Base-by-base conservation (phyloP, 345 rosid genomes). In the Citrus glauca region DNA sequence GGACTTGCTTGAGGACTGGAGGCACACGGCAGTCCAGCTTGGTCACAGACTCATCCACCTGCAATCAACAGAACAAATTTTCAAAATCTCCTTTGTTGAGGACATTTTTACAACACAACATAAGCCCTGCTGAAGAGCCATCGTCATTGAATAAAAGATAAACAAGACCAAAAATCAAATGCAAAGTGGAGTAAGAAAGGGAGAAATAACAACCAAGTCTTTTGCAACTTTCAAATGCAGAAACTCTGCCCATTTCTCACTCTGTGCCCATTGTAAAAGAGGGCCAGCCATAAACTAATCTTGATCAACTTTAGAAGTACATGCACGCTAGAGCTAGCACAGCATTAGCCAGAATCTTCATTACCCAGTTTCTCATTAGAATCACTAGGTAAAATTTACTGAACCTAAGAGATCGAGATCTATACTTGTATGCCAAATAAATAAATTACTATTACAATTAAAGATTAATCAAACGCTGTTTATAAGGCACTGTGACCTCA, bases 11-110 rank as follows among this genome's bases (percentile, higher is more conserved):
- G 68, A 97, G 79, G 10, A 83, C 86, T 20, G 93, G 91, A 22
- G 95, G 97, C 30, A 92, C 97, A 67, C 78, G 89, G 17, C 81
- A 77, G 82, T 93, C 98, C 73, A 97, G 81, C 69, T 75, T 79
- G 56, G 80, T 82, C 71, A 93, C 81, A 17, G 98, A 91, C 80
- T 90, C 90, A 73, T 87, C 96, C 61, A 94, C 92, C 99, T 96
- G 85, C 68, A 78, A 64, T 14, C 16, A 9, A n/a, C 17, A 20
- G 38, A 33, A 22, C 59, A 72, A 22, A 53, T 27, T 64, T 6
- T 64, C 27, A 63, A 2, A 24, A 35, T 70, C 24, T 20, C 57
- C 63, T 32, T 71, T 27, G 19, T 32, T 10, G 4, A 60, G 27
- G 27, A 11, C 30, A 69, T 27, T n/a, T 69, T 16, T 33, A 62